These are phyloP conservation scores for Ceriops decandra DNA, from an alignment of 345 rosid species.

Conservation along the genomic window DNA sequence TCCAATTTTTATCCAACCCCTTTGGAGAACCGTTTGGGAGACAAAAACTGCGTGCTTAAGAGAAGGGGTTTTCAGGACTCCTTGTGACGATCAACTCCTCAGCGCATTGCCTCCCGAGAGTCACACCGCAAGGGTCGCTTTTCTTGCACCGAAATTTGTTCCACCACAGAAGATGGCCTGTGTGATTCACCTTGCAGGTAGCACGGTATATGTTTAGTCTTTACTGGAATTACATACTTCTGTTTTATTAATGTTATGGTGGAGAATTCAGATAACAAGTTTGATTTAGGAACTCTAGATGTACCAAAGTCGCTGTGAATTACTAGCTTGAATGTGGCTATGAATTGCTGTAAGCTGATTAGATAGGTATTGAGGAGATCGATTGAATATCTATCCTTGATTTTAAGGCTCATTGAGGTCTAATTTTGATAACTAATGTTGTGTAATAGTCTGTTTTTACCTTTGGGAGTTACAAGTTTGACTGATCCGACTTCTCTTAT, in stretches of 20 bases:
- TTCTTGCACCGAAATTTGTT: conserved; percentile 68
- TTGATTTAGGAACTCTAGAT: background rate
- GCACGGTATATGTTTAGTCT: conserved; percentile 1
- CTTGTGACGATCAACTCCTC: conserved; percentile 72
- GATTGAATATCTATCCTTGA: background rate
- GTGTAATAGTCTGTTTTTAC: background rate
- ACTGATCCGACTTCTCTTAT: background rate
- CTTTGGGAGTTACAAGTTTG: background rate
- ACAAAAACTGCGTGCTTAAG: conserved; percentile 60
- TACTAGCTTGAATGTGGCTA: background rate
- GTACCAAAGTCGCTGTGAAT: background rate
- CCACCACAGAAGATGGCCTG: conserved; percentile 88
- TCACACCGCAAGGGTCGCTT: conserved; percentile 79
- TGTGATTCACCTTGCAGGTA: conserved; percentile 99
- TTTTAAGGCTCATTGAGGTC: background rate
- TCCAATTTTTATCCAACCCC: conserved; percentile 61
- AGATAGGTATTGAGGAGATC: background rate
- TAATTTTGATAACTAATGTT: background rate
- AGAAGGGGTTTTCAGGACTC: conserved; percentile 83
- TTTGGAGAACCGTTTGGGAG: conserved; percentile 95
- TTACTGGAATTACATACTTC: background rate
- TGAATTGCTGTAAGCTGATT: conserved; percentile 5
- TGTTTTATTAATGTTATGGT: background rate
- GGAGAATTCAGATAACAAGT: background rate
- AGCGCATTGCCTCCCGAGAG: conserved; percentile 88